These are phyloP conservation scores for Arthromyces matolae DNA, from an alignment of 768 basidiomycete species.

Conservation along the genomic window DNA sequence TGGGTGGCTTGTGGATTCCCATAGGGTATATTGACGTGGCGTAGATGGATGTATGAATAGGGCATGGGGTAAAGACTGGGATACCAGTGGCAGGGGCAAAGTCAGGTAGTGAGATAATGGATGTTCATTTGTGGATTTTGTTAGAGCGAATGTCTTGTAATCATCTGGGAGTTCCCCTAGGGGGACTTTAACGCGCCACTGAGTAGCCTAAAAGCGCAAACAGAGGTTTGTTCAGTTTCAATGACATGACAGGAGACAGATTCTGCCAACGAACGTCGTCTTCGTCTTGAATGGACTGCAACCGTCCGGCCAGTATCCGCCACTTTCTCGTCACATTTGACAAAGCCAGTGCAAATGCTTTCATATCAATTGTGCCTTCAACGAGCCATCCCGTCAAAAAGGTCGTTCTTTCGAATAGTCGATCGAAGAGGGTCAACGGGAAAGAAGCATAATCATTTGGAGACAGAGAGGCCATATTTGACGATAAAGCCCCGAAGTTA, in stretches of 20 bases:
- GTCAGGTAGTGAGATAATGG: slow-evolving; percentile 35
- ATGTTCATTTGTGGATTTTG: slow-evolving; percentile 27
- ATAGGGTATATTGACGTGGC: slow-evolving; percentile 32
- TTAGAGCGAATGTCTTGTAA: slow-evolving; percentile 35
- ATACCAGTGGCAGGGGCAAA: slow-evolving; percentile 29
- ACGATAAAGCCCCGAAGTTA: not conserved
- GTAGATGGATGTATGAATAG: slow-evolving; percentile 38
- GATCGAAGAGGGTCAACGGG: slow-evolving; percentile 37
- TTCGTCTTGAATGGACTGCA: slow-evolving; percentile 20
- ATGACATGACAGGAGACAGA: slow-evolving; percentile 2
- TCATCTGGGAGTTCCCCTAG: slow-evolving; percentile 28
- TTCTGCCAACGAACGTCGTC: slow-evolving; percentile 13
- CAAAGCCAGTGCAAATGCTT: slow-evolving; percentile 28
- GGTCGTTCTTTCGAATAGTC: slow-evolving; percentile 33
- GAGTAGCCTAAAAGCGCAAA: slow-evolving; percentile 20
- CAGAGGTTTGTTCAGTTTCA: not conserved
- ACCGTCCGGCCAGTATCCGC: slow-evolving; percentile 29
- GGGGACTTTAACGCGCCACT: slow-evolving; percentile 36
- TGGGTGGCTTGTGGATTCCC: slow-evolving; percentile 32
- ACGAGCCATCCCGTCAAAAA: slow-evolving; percentile 43
- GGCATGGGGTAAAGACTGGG: slow-evolving; percentile 32
- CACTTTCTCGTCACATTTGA: slow-evolving; percentile 29
- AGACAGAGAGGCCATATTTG: slow-evolving; percentile 9
- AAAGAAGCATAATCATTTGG: slow-evolving; percentile 5
- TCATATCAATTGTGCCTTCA: slow-evolving; percentile 34